Evolutionary conservation across 1,139 yeast genomes (phyloP).

Genomic region (Magnusiomyces sp.): DNA sequence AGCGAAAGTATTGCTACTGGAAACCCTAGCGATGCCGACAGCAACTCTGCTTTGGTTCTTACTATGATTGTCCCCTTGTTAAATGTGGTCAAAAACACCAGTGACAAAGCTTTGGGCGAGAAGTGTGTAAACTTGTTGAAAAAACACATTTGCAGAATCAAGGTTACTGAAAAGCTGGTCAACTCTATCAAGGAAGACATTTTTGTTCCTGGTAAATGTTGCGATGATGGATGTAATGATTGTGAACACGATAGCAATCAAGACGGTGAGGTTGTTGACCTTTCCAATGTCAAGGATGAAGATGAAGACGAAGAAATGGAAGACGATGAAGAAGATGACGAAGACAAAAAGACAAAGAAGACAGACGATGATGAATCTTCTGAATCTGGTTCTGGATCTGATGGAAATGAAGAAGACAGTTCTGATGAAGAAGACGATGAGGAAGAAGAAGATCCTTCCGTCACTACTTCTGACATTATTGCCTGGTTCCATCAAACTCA

Average conservation of each 20-base stretch:
- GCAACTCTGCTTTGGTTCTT: slow-evolving; percentile 37
- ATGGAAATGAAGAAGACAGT: too few species aligned
- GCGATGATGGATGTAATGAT: slow-evolving; percentile 9
- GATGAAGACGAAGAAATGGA: slow-evolving; percentile 13
- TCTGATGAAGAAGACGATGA: not conserved
- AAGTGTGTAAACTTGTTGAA: slow-evolving; percentile 70
- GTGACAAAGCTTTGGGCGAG: slow-evolving; percentile 59
- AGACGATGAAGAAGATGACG: slow-evolving; percentile 24
- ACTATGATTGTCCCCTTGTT: slow-evolving; percentile 52
- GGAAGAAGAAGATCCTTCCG: not conserved
- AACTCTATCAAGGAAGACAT: not conserved
- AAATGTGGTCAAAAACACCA: slow-evolving; percentile 52
- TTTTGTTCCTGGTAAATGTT: slow-evolving; percentile 15
- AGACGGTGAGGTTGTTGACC: slow-evolving; percentile 17
- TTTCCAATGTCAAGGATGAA: slow-evolving; percentile 9
- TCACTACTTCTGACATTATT: slow-evolving; percentile 15
- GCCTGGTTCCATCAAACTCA: slow-evolving; percentile 29
- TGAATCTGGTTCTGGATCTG: slow-evolving; percentile 1
- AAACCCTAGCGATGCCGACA: slow-evolving; percentile 25
- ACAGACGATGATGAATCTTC: slow-evolving; percentile 9
- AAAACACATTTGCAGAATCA: slow-evolving; percentile 51
- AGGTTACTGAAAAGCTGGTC: slow-evolving; percentile 15
- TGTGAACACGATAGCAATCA: slow-evolving; percentile 17
- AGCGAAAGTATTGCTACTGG: too few species aligned
- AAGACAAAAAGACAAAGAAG: slow-evolving; percentile 17